These are phyloP conservation scores for Phytophthora syringae DNA, from an alignment of 352 stramenopile species.

Conservation along the genomic window DNA sequence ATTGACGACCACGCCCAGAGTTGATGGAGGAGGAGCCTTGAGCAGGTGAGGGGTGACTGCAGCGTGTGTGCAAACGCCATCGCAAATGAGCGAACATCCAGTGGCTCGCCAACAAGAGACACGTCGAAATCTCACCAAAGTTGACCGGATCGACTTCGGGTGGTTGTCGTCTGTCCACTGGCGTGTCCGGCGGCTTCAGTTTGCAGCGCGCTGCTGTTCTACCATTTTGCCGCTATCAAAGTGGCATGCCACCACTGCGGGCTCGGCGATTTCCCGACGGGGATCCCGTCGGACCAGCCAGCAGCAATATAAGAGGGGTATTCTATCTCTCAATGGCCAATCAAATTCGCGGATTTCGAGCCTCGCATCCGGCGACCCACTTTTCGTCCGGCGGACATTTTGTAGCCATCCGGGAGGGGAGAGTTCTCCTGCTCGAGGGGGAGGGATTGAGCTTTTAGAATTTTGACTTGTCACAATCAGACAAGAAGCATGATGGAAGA, in stretches of 20 bases:
- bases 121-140: background rate
- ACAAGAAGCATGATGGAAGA: too few species aligned
- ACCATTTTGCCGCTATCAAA: too few species aligned
- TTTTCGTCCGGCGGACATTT: too few species aligned
- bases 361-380: too few species aligned
- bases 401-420: too few species aligned
- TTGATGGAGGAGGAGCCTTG: too few species aligned
- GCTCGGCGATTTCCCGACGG: background rate
- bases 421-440: too few species aligned
- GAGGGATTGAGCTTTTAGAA: too few species aligned
- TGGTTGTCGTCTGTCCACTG: slow-evolving; percentile 16
- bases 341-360: too few species aligned
- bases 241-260: background rate
- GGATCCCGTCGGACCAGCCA: background rate
- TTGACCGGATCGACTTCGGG: slow-evolving; percentile 2
- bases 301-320: background rate
- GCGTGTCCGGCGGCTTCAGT: slow-evolving; percentile 2
- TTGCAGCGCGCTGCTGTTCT: background rate
- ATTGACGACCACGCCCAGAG: too few species aligned
- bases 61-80: background rate
- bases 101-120: background rate
- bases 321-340: too few species aligned
- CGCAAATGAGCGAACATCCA: background rate
- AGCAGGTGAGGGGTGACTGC: background rate
- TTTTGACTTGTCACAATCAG: too few species aligned